Percentiles rank a stretch among this genome's conserved stretches.
Conservation (phyloP, 2,329 filamentous ascomycete species). For the Cladosporium sp. region DNA sequence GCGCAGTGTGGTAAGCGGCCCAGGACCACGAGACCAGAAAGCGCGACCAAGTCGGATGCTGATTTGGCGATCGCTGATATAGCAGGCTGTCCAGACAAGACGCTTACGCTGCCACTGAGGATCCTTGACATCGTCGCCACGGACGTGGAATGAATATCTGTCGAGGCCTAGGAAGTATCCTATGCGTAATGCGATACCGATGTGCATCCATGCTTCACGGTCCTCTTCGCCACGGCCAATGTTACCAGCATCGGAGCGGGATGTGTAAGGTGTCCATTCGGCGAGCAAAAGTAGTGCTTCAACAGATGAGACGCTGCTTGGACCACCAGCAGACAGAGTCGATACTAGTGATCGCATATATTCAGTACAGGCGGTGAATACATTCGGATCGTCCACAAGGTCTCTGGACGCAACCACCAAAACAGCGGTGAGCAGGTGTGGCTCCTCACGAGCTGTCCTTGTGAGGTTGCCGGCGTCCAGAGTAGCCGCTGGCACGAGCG, state of each 20-base stretch:
- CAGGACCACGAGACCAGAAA: conserved; percentile 72
- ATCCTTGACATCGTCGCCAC: conserved; percentile 58
- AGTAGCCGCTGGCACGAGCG: conserved; percentile 62
- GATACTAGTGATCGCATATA: conserved; percentile 71
- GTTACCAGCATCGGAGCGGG: conserved; percentile 59
- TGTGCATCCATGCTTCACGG: conserved; percentile 75
- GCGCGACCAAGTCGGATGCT: conserved; percentile 71
- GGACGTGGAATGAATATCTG: conserved; percentile 63
- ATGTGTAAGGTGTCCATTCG: conserved; percentile 70
- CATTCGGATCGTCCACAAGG: conserved; percentile 61
- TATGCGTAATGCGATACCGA: conserved; percentile 67
- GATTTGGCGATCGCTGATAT: conserved; percentile 67
- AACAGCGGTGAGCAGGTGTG: conserved; percentile 68
- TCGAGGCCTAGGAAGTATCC: conserved; percentile 71
- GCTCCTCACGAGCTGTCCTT: conserved; percentile 60
- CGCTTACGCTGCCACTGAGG: conserved; percentile 62
- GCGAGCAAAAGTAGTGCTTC: conserved; percentile 69
- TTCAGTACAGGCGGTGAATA: conserved; percentile 66
- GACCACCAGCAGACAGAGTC: conserved; percentile 64
- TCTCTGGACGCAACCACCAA: conserved; percentile 72
- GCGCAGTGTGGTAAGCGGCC: conserved; percentile 63
- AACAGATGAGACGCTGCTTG: conserved; percentile 69
- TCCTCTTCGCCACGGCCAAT: conserved; percentile 73
- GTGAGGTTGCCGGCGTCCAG: conserved; percentile 57
- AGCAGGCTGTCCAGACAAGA: conserved; percentile 68